Evolutionary conservation across 306 rosid genomes (phyloP).

Genomic region (Arachis stenosperma): DNA sequence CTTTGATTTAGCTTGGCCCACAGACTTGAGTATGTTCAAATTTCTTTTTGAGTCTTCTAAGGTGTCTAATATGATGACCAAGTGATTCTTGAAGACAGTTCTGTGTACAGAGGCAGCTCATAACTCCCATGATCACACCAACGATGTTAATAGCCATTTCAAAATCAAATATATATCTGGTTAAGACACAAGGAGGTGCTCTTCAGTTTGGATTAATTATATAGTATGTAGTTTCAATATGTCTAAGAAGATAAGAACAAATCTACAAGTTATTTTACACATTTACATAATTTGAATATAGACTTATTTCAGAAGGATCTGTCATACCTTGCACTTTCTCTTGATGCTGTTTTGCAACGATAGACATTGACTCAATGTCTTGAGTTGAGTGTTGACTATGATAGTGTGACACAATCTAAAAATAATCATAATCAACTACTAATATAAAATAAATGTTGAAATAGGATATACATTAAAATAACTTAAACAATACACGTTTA

Average conservation of each 20-base stretch:
- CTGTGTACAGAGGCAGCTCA: slow-evolving; percentile 34
- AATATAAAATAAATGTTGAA: too few species aligned
- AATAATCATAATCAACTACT: too few species aligned
- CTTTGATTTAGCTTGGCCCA: not conserved
- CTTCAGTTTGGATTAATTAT: not conserved
- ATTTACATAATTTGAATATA: not conserved
- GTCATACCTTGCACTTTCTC: not conserved
- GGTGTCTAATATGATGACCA: not conserved
- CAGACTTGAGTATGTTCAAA: slow-evolving; percentile 15
- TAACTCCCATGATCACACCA: slow-evolving; percentile 6
- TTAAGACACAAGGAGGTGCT: not conserved
- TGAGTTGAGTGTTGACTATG: not conserved
- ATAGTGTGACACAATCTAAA: not conserved
- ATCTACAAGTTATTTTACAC: not conserved
- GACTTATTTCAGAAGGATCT: not conserved
- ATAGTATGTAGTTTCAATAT: not conserved
- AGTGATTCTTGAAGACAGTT: slow-evolving; percentile 13
- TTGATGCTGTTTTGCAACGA: not conserved
- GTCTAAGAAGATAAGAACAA: not conserved
- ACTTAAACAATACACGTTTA: too few species aligned
- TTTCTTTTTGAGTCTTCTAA: slow-evolving; percentile 31
- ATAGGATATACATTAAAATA: too few species aligned
- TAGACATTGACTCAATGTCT: not conserved
- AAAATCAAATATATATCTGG: not conserved
- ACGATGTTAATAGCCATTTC: slow-evolving; percentile 16